Percentiles rank a stretch among this genome's conserved stretches.
Evolutionary conservation across 2,329 filamentous ascomycete genomes (phyloP).

Genomic region (Huntiella omanensis): DNA sequence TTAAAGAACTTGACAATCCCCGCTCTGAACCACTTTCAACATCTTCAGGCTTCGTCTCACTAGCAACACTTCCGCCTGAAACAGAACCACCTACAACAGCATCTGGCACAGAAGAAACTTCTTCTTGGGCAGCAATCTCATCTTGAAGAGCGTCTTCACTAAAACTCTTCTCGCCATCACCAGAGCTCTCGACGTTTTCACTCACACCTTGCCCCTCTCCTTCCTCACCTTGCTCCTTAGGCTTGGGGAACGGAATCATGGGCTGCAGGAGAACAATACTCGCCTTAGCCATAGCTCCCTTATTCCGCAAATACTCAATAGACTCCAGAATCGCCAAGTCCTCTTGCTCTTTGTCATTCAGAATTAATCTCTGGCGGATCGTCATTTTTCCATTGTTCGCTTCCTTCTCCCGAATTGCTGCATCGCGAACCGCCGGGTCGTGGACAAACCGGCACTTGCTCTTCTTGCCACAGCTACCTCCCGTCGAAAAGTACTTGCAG

Average conservation of each 20-base stretch:
- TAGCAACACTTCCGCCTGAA: neutral
- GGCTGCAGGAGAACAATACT: constrained; percentile 11
- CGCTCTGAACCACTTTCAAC: too few relatives aligned
- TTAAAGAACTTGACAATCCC: neutral
- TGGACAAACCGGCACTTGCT: constrained; percentile 59
- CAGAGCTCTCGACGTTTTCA: neutral
- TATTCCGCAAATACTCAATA: constrained; percentile 44
- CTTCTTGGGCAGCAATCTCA: neutral
- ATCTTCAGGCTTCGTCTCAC: neutral
- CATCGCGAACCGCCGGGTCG: constrained; percentile 42
- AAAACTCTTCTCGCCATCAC: too few relatives aligned
- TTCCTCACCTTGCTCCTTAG: neutral
- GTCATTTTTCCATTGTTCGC: constrained; percentile 47
- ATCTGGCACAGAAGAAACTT: neutral
- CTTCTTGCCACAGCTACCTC: constrained; percentile 51
- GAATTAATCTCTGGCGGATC: constrained; percentile 42
- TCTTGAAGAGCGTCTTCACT: too few relatives aligned
- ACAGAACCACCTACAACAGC: neutral
- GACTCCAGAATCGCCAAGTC: constrained; percentile 47
- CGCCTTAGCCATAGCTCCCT: constrained; percentile 28
- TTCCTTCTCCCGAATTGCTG: constrained; percentile 43
- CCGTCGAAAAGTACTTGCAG: constrained; percentile 54
- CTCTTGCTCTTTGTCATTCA: constrained; percentile 51
- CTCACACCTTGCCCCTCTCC: constrained; percentile 11
- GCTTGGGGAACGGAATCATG: neutral